Evolutionary conservation across 345 rosid species (phyloP).

Genomic region (Litchi chinensis): DNA sequence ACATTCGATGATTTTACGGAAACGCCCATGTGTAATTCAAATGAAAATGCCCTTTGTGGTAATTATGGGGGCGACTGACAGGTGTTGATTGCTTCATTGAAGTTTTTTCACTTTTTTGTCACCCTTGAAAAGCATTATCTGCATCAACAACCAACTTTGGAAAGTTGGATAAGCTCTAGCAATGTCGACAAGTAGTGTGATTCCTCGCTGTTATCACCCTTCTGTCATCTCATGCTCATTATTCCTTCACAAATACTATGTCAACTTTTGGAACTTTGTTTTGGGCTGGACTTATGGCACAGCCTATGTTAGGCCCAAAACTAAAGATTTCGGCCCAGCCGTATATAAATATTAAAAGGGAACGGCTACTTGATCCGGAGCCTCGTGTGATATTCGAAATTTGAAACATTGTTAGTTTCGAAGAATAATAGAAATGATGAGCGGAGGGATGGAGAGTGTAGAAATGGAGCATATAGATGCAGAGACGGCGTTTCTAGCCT

Average conservation of each 20-base stretch:
- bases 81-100: background rate
- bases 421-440: background rate
- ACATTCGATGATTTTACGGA: background rate
- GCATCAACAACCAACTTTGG: background rate
- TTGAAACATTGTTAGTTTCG: slow-evolving; percentile 10
- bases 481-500: slow-evolving; percentile 72
- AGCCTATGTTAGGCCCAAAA: background rate
- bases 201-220: too few relatives aligned
- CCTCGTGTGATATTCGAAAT: slow-evolving; percentile 23
- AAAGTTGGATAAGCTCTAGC: slow-evolving; percentile 1
- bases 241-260: too few relatives aligned
- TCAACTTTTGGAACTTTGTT: background rate
- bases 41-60: background rate
- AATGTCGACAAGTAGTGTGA: background rate
- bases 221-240: too few relatives aligned
- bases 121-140: slow-evolving; percentile 6
- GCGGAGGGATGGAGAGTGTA: slow-evolving; percentile 34
- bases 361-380: slow-evolving; percentile 6
- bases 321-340: background rate
- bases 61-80: background rate
- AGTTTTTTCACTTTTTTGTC: slow-evolving; percentile 9
- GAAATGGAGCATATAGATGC: slow-evolving; percentile 54
- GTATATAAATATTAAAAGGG: background rate
- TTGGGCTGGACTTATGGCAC: background rate
- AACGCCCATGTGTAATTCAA: background rate